Base-by-base conservation (phyloP, 1,139 yeast species). In the Saccharomycopsis crataegensis region DNA sequence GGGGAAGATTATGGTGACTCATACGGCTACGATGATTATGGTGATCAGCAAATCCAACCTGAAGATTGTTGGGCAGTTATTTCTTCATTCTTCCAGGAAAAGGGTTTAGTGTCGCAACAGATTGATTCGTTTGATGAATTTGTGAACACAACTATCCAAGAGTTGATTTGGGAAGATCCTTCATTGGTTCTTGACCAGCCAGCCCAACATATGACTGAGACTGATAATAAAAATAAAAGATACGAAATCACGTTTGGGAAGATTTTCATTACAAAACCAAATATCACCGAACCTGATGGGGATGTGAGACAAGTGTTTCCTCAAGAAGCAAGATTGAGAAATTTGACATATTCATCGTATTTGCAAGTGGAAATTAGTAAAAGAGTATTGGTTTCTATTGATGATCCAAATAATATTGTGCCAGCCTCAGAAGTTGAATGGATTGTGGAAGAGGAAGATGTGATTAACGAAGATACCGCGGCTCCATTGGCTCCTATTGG, bases 21-120 rank as follows among this genome's bases (percentile, higher is more conserved):
- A 52, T 84, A 86, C 69, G 80, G 77, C 62, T 82, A 81, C 66
- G 88, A 83, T 62, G 79, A 73, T 55, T 78, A 70, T 56, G 87
- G 82, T 59, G 80, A 77, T 60, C 75, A 77, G 60, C 86, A 84
- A 66, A 88, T 93, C 74, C 90, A 98, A 32, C 89, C 97, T 40
- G 98, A 94, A 73, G 99, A 94, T 75, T 91, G 98, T 72, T 94
- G 99, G 99, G 85, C 96, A 43, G 98, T 94, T 60, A 93, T 94
- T 62, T 86, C 97, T 46, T 80, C 98, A 33, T 94, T 93, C 70
- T 94, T 94, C 76, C 91, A 86, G 70, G 96, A 91, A 66, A 91
- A 91, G 68, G 99, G 99, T 57, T 79, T 94, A 64, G 99, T 93
- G 36, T 90, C 98, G 37, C 99, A 93, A 71, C 99, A 94, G 74